Base-by-base conservation (phyloP, 2,329 filamentous ascomycete species). In the Curvularia sp. region DNA sequence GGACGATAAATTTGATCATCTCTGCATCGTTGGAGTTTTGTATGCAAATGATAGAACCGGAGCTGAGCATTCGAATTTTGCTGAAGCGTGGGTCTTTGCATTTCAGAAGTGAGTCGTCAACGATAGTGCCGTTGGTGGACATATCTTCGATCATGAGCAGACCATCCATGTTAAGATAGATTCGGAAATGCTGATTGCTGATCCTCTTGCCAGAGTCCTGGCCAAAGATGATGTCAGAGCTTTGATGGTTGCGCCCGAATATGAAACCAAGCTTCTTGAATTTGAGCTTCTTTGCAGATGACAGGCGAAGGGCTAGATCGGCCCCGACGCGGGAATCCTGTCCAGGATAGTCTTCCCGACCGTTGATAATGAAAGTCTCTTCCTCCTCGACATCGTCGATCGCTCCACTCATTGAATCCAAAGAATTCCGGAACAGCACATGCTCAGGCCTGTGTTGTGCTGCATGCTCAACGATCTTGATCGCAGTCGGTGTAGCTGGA, bases 131-230 rank as follows among this genome's bases (percentile, higher is more conserved):
- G 71, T 98, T 99, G n/a, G 93, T 97, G 0, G 95, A 98, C 73
- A 88, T 86, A 73, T 99, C 95, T 75, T 97, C 89, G 12, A 98
- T 81, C 92, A 99, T 97, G 64, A 97, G 84, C 56, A 91, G 88
- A 28, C 90, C 92, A 63, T 91, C 87, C n/a, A 88, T 82, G 69
- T 96, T 99, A 68, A 97, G 84, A 72, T 90, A 97, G 61, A 99
- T 96, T 53, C 92, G 89, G 75, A 98, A 99, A 75, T 99, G 95
- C n/a, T 90, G 84, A 73, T 98, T 97, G 81, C 94, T 98, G 59
- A 99, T 85, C 43, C 91, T 86, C 74, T 86, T 89, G 52, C 86
- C 81, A 0, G 85, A 85, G 65, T 94, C 89, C 44, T 72, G 83
- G 35, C 80, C 76, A 48, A 92, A 86, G 57, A 88, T 78, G 51